Base-by-base conservation (phyloP, 164 flowering plant species). In the Dillenia suffruticosa region DNA sequence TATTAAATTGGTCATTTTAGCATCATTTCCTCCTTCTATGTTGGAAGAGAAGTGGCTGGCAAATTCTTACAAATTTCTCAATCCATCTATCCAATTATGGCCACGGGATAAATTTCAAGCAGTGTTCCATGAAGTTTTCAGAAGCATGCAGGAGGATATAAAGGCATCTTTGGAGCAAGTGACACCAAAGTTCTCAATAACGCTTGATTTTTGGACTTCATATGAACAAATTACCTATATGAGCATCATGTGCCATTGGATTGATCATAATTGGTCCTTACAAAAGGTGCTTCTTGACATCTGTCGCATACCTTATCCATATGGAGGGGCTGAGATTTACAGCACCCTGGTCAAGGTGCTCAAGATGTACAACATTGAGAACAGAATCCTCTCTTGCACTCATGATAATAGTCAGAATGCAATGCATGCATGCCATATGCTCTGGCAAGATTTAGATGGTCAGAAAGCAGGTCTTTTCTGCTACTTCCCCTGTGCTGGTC, bases 401-500 rank as follows among this genome's bases (percentile, higher is more conserved):
- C 87, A 90, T 77, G 96, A 93, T 77, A 93, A 84, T 70, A 87
- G 81, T 70, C 84, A 70, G 75, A 76, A 61, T 75, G 88, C 82
- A 2, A 66, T 81, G 62, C 89, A 81, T 68, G 95, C 93, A 24
- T 88, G 91, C 63, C 91, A 71, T 72, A 70, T 70, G 24, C 74
- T 93, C 65, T 87, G 83, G 70, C 88, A 86, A 62, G 87, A 83
- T 53, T 73, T 90, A 68, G 96, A 93, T 76, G 76, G 70, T 63
- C 85, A 78, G 72, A 86, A 89, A 81, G 55, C 72, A 10, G 82
- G 81, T 61, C 78, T 88, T 17, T 88, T 90, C 72, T 90, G 84
- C 69, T 90, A 79, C 69, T 71, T 93, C 43, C 97, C 94, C 1
- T 93, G 98, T 78, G 96, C 96, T 67, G 97, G 97, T 71, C 97